Percentiles rank a stretch among this genome's conserved stretches.
These are phyloP conservation scores for Leishmania major DNA, from an alignment of 208 protist species.

Conservation along the genomic window DNA sequence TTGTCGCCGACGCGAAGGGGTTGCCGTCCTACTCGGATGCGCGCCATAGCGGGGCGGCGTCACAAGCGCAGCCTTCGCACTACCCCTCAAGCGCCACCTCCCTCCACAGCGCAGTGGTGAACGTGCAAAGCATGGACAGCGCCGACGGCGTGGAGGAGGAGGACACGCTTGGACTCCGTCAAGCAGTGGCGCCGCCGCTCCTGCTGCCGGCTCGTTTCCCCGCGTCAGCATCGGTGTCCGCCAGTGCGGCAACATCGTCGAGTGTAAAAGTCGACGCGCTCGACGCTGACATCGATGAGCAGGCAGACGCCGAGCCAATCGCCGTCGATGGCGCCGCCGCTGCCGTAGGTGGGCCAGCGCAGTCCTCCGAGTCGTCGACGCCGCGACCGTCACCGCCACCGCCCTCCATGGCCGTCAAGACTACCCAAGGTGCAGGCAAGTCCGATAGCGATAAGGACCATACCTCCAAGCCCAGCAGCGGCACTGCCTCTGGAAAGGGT, in stretches of 20 bases:
- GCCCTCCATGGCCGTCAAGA: neutral
- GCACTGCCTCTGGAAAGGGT: neutral
- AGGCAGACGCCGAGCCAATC: neutral
- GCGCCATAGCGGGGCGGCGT: neutral
- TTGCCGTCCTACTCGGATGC: neutral
- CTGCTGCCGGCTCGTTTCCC: neutral
- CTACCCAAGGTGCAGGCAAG: neutral
- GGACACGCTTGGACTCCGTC: neutral
- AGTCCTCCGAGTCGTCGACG: neutral
- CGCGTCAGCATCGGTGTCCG: neutral
- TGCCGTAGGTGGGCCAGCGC: neutral
- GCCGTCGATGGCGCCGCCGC: neutral
- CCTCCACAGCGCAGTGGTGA: neutral
- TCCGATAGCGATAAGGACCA: neutral
- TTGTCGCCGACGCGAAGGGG: neutral
- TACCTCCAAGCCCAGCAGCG: neutral
- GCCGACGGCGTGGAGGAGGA: neutral
- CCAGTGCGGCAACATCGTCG: neutral
- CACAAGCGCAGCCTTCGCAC: neutral
- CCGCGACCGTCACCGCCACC: neutral
- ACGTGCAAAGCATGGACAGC: neutral
- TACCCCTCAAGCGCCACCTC: neutral
- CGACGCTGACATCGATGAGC: neutral
- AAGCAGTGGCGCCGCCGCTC: neutral
- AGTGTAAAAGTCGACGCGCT: neutral